These are phyloP conservation scores for Suillus subluteus DNA, from an alignment of 768 basidiomycete genomes.

Conservation along the genomic window DNA sequence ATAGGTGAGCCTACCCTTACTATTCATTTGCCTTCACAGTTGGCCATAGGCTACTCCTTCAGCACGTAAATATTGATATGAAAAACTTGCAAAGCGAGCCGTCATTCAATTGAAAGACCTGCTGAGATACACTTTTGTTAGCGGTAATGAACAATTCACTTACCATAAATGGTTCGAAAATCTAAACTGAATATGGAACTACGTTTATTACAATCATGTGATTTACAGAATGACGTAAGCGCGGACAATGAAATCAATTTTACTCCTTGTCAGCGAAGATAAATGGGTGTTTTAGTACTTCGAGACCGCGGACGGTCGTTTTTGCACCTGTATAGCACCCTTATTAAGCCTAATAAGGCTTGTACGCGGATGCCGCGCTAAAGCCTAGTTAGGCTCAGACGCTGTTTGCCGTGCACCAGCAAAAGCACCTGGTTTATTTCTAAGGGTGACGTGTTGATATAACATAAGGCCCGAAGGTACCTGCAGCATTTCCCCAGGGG, in stretches of 20 bases:
- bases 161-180: no score
- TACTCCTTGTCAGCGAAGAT: neutral
- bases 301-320: neutral
- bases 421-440: no score
- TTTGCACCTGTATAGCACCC: no score
- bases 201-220: neutral
- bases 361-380: no score
- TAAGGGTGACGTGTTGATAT: no score
- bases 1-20: neutral
- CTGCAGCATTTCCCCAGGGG: no score
- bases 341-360: no score
- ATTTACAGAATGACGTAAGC: neutral
- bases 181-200: neutral
- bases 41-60: neutral
- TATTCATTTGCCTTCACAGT: neutral
- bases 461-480: no score
- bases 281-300: slow-evolving; percentile 1
- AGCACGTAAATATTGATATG: neutral
- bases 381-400: no score
- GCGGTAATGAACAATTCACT: neutral
- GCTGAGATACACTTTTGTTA: neutral
- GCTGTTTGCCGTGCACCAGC: no score
- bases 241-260: neutral
- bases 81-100: neutral
- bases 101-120: neutral